Base-by-base conservation (phyloP, 1,139 yeast species). In the Suhomyces chickasaworum region DNA sequence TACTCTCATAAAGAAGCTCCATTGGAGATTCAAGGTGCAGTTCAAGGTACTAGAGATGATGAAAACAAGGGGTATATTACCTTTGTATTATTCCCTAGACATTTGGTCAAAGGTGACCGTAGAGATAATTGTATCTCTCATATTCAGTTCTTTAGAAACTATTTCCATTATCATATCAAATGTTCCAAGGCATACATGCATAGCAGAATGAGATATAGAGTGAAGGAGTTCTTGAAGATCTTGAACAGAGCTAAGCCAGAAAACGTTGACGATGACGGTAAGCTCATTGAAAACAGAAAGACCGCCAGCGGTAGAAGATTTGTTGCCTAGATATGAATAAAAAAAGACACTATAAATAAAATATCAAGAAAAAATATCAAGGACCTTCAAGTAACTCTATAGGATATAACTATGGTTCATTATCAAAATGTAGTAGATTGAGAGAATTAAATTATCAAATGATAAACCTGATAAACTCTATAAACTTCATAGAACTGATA, bases 171-270 rank as follows among this genome's bases (percentile, higher is more conserved):
- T 71, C 99, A 93, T 66, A 93, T 93, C 73, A 93, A 93, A 71
- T 91, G 97, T 67, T 90, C 97, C 52, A 93, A 93, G 77, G 98
- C 99, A 34, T 95, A 89, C 73, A 85, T 93, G 87, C 99, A 93
- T 70, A 89, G 97, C 48, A 84, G 99, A 77, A 93, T 93, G 99
- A 83, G 99, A 70, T 89, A 77, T 69, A 81, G 99, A 59, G 98
- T 93, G 35, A 84, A 86, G 57, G 95, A 95, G 61, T 93, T 91
- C 73, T 81, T 91, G 64, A 93, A 93, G 77, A 93, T 95, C 39
- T 82, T 93, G 71, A 93, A 95, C 75, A 81, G 99, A 63, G 99
- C 99, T 37, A 90, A 91, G 70, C 95, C 97, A 21, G 99, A 93
- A 61, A 88, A 83, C 53, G 84, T 83, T 20, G 95, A 87, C 56